phyloP scores from a whole-genome alignment of 352 stramenopile genomes.

The Phytophthora cryptogea region DNA sequence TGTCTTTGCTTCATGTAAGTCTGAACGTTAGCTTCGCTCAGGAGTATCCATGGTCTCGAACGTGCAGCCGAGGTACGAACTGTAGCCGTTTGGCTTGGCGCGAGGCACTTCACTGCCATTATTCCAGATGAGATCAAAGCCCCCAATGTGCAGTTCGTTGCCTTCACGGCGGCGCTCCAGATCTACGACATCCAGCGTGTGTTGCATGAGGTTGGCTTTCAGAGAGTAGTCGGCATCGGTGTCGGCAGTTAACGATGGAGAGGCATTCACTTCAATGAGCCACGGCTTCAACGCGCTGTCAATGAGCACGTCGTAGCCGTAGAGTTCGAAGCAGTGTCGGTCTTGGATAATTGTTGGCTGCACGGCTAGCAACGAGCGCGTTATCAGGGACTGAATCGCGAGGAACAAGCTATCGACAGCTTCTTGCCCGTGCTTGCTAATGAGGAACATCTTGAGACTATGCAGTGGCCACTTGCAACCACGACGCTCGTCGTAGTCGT shows the following conservation, averaged over 20 bases:
- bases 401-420: conserved; percentile 71
- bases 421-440: conserved; percentile 71
- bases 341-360: conserved; percentile 87
- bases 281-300: conserved; percentile 61
- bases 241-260: conserved; percentile 70
- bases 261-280: conserved; percentile 81
- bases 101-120: conserved; percentile 37
- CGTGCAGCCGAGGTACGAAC: conserved; percentile 61
- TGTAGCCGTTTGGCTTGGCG: conserved; percentile 55
- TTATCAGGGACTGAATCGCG: conserved; percentile 86
- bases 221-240: conserved; percentile 82
- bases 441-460: conserved; percentile 61
- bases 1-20: conserved; percentile 10
- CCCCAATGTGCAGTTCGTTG: conserved; percentile 56
- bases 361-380: conserved; percentile 81
- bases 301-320: conserved; percentile 79
- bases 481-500: conserved; percentile 45
- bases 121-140: conserved; percentile 75
- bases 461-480: conserved; percentile 75
- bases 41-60: conserved; percentile 41
- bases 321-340: conserved; percentile 83
- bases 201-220: conserved; percentile 88
- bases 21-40: conserved; percentile 14
- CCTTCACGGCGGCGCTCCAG: conserved; percentile 58
- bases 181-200: conserved; percentile 89